A percentile compares a stretch with the other conserved stretches of the same genome.
phyloP scores from a whole-genome alignment of 176 grass and related monocot genomes.

The Lolium perenne region DNA sequence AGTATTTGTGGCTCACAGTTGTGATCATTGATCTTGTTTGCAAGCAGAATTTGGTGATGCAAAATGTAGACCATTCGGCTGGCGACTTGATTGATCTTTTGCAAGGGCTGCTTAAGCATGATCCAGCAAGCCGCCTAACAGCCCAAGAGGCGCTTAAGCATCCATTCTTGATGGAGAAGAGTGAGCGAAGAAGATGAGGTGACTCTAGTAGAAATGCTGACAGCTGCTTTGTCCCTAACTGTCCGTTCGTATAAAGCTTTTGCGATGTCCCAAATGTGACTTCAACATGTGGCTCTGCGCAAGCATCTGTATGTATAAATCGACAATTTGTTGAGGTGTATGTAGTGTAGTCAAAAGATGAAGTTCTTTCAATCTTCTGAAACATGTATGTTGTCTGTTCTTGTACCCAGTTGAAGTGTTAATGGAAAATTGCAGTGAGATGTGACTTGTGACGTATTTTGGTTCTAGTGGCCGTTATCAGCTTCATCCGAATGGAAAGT shows the following conservation, averaged over 20 bases:
- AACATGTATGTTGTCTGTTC: neutral
- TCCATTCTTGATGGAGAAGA: conserved; percentile 61
- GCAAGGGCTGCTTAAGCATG: conserved; percentile 73
- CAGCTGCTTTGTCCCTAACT: neutral
- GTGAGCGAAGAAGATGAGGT: conserved; percentile 36
- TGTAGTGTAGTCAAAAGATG: neutral
- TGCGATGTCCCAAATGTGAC: neutral
- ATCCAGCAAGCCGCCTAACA: conserved; percentile 61
- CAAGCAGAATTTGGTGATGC: conserved; percentile 76
- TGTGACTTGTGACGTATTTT: neutral
- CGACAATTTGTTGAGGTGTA: neutral
- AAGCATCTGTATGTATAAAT: conserved; percentile 18
- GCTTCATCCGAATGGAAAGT: too few relatives aligned
- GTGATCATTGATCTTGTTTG: neutral
- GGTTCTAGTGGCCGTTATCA: neutral
- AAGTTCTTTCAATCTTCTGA: conserved; percentile 16
- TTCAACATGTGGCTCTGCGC: neutral
- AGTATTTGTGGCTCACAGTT: neutral
- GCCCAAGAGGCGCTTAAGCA: conserved; percentile 70
- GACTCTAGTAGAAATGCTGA: neutral
- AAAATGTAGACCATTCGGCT: conserved; percentile 58
- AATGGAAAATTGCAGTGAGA: neutral
- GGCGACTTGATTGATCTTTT: conserved; percentile 82
- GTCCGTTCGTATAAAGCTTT: neutral
- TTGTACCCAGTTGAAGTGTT: neutral